Evolutionary conservation across 352 stramenopile genomes (phyloP).

Genomic region (Phytophthora fragariae): DNA sequence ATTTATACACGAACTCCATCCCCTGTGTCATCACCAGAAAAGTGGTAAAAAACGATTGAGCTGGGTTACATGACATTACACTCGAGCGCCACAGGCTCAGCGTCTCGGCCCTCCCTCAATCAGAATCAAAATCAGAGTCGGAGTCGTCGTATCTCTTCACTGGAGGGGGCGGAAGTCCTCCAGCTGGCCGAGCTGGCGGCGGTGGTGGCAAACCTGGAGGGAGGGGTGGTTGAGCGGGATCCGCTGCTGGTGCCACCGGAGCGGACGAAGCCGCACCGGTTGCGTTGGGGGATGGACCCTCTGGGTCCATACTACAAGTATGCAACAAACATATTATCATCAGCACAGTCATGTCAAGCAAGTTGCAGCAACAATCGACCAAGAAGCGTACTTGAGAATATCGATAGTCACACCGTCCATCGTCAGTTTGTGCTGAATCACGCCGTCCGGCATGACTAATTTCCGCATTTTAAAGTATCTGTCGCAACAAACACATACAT

Average conservation of each 20-base stretch:
- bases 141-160: constrained; percentile 46
- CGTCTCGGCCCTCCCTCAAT: constrained; percentile 31
- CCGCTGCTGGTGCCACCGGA: constrained; percentile 10
- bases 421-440: constrained; percentile 84
- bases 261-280: constrained; percentile 23
- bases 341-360: neutral
- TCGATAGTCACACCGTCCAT: constrained; percentile 79
- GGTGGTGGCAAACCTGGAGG: constrained; percentile 38
- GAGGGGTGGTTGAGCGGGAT: constrained; percentile 40
- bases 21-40: neutral
- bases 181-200: constrained; percentile 35
- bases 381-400: constrained; percentile 69
- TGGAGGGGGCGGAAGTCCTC: constrained; percentile 58
- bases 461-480: constrained; percentile 91
- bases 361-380: neutral
- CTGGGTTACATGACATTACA: constrained; percentile 20
- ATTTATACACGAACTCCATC: neutral
- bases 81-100: neutral
- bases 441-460: constrained; percentile 76
- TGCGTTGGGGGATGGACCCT: constrained; percentile 77
- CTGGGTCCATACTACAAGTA: constrained; percentile 72
- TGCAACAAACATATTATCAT: neutral
- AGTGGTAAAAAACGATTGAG: neutral
- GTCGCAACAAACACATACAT: constrained; percentile 1
- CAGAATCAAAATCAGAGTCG: constrained; percentile 71